Evolutionary conservation across 2,329 filamentous ascomycete genomes (phyloP).

Genomic region (Microsporum ferrugineum): DNA sequence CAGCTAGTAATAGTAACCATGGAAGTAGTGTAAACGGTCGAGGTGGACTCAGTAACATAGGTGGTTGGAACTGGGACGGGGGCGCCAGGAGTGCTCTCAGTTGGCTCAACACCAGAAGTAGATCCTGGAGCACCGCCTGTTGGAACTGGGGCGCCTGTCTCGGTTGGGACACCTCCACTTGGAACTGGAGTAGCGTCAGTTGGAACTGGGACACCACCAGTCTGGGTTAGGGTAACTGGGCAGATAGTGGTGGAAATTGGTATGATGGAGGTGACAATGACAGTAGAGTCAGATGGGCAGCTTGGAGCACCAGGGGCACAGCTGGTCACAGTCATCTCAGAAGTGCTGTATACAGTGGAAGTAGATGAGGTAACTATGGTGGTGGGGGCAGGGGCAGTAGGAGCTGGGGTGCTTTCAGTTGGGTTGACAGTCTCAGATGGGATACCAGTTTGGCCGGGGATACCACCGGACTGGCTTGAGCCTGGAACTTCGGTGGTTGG

Average conservation of each 20-base stretch:
- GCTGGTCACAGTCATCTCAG: conserved; percentile 29
- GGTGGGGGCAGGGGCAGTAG: background rate
- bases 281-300: conserved; percentile 43
- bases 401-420: background rate
- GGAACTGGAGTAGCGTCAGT: background rate
- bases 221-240: conserved; percentile 28
- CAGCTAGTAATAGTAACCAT: conserved; percentile 32
- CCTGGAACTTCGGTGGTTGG: background rate
- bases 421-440: background rate
- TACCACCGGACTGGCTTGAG: background rate
- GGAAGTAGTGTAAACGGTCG: conserved; percentile 29
- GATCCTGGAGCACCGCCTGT: background rate
- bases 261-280: conserved; percentile 44
- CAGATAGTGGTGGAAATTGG: conserved; percentile 50
- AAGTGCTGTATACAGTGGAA: conserved; percentile 30
- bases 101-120: background rate
- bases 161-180: background rate
- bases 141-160: background rate
- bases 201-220: background rate
- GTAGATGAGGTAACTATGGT: conserved; percentile 14
- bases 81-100: background rate
- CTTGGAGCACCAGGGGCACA: conserved; percentile 32
- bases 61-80: conserved; percentile 7
- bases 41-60: conserved; percentile 21
- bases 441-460: background rate